Evolutionary conservation across 306 rosid species (phyloP).

Genomic region (Neltuma alba): DNA sequence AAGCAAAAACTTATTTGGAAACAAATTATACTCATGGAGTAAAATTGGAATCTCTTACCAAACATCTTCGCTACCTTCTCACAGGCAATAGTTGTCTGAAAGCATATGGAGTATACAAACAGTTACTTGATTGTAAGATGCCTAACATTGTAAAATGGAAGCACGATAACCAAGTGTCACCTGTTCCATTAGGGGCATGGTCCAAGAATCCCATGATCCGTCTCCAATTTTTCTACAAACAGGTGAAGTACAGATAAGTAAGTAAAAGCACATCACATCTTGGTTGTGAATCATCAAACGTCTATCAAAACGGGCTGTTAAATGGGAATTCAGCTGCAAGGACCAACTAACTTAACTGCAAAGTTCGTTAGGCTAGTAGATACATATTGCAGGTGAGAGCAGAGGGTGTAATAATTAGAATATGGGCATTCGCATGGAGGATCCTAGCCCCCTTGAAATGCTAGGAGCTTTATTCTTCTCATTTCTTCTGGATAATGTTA

Average conservation of each 20-base stretch:
- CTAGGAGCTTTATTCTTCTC: neutral
- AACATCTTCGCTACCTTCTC: slow-evolving; percentile 66
- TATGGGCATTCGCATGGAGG: neutral
- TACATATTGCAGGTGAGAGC: neutral
- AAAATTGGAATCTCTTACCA: slow-evolving; percentile 35
- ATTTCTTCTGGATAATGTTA: neutral
- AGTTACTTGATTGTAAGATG: slow-evolving; percentile 24
- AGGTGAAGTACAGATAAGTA: slow-evolving; percentile 28
- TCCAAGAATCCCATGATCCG: slow-evolving; percentile 80
- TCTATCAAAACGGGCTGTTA: too few species aligned
- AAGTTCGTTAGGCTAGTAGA: neutral
- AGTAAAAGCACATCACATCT: neutral
- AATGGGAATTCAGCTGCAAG: too few species aligned
- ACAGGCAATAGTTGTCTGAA: slow-evolving; percentile 75
- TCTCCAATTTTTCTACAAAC: slow-evolving; percentile 70
- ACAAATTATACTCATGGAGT: slow-evolving; percentile 17
- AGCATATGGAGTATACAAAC: slow-evolving; percentile 33
- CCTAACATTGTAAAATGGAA: slow-evolving; percentile 30
- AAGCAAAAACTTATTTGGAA: slow-evolving; percentile 33
- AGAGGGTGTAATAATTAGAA: neutral
- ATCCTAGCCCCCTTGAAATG: too few species aligned
- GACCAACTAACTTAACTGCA: neutral
- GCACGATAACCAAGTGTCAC: slow-evolving; percentile 41
- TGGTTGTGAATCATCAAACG: neutral
- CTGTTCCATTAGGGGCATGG: slow-evolving; percentile 67